A percentile compares a stretch with the other conserved stretches of the same genome.
These are phyloP conservation scores for Phytopythium ostracodes DNA, from an alignment of 352 stramenopile genomes.

Conservation along the genomic window DNA sequence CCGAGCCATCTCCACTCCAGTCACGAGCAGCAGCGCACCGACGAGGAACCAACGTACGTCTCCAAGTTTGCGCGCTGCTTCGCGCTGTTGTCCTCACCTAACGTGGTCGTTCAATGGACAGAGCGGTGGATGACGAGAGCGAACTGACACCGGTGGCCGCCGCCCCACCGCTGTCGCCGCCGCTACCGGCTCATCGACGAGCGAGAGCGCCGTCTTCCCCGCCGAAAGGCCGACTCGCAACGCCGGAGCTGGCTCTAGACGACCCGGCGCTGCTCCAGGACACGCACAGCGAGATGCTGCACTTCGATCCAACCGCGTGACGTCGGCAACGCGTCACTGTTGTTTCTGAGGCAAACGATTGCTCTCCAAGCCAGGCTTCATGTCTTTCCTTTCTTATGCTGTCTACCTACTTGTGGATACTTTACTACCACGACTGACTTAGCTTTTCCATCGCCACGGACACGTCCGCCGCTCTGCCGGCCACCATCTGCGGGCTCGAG, in stretches of 20 bases:
- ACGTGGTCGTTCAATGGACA: background rate
- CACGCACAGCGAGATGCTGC: constrained; percentile 40
- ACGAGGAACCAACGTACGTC: background rate
- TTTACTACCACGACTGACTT: background rate
- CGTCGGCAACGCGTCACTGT: background rate
- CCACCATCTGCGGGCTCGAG: constrained; percentile 8
- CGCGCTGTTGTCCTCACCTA: background rate
- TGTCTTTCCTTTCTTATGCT: background rate
- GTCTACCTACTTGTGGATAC: background rate
- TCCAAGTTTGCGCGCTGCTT: background rate
- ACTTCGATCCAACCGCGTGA: constrained; percentile 15
- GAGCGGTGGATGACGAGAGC: constrained; percentile 21
- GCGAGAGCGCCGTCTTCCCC: background rate
- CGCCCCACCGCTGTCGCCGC: constrained; percentile 2
- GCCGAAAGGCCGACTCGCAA: background rate
- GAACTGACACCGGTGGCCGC: constrained; percentile 32
- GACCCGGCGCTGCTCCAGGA: constrained; percentile 4
- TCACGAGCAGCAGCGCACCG: background rate
- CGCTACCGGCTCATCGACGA: constrained; percentile 4
- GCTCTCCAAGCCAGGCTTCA: background rate
- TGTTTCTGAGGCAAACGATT: too few relatives aligned
- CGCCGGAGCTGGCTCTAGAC: constrained; percentile 4
- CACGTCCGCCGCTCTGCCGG: background rate
- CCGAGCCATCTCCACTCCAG: background rate
- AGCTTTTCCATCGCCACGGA: background rate